Percentiles rank a stretch among this genome's conserved stretches.
These are phyloP conservation scores for Tardiomyces digboiensis DNA, from an alignment of 1,139 yeast species.

Conservation along the genomic window DNA sequence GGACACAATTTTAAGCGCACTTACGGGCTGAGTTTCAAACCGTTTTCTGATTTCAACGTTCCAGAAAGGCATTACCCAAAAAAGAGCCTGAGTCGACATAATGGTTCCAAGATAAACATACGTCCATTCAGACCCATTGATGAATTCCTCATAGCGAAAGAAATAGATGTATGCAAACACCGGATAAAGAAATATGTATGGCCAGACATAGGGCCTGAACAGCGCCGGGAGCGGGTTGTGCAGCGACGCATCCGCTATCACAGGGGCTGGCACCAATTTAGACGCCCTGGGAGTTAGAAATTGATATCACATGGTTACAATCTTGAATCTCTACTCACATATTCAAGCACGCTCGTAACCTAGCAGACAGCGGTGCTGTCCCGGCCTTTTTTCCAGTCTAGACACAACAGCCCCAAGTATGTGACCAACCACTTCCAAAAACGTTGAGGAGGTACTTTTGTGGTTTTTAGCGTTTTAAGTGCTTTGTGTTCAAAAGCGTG, in stretches of 20 bases:
- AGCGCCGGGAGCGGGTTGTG: conserved; percentile 57
- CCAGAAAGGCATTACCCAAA: conserved; percentile 97
- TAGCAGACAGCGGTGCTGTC: too few relatives aligned
- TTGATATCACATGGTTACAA: too few relatives aligned
- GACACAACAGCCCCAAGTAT: too few relatives aligned
- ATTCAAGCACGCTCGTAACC: too few relatives aligned
- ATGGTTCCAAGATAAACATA: conserved; percentile 75
- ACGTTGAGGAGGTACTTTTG: too few relatives aligned
- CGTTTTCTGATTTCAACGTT: conserved; percentile 57
- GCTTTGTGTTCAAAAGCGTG: too few relatives aligned
- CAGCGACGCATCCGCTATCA: conserved; percentile 56
- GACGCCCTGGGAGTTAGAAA: too few relatives aligned
- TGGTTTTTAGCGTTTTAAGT: too few relatives aligned
- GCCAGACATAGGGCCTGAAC: conserved; percentile 75
- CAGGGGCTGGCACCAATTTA: conserved; percentile 36
- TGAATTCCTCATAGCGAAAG: conserved; percentile 66
- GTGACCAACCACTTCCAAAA: too few relatives aligned
- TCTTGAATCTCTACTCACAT: too few relatives aligned
- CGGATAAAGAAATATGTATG: conserved; percentile 76
- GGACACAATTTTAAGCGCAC: too few relatives aligned
- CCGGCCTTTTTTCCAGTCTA: too few relatives aligned
- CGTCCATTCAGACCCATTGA: conserved; percentile 75
- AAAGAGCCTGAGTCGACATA: conserved; percentile 59
- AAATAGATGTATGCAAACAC: conserved; percentile 56
- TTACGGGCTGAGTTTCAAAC: conserved; percentile 30